These are phyloP conservation scores for Cydonia oblonga DNA, from an alignment of 331 rosid species.

Conservation along the genomic window DNA sequence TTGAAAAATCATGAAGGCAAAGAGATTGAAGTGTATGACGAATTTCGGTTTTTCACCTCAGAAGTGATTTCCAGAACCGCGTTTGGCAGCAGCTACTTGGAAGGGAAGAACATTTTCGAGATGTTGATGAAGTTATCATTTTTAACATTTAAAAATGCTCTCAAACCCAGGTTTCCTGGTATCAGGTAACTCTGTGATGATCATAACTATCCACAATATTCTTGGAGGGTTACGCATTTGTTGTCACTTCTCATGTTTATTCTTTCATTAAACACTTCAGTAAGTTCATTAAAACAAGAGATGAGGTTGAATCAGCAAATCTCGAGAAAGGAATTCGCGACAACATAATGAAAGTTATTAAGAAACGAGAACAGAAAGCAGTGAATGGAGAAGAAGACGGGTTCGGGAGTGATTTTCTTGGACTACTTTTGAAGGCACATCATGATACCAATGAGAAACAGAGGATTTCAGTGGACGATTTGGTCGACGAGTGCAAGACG, in stretches of 20 bases:
- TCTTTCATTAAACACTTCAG: too few species aligned
- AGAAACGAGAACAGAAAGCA: not conserved
- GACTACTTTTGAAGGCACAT: constrained; percentile 1
- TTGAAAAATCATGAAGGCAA: constrained; percentile 2
- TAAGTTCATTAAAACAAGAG: too few species aligned
- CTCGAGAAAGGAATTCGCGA: too few species aligned
- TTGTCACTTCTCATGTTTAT: too few species aligned
- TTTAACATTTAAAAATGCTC: not conserved
- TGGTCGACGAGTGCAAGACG: too few species aligned
- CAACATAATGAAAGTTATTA: not conserved
- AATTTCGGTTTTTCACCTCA: not conserved
- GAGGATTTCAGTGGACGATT: too few species aligned
- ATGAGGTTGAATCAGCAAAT: too few species aligned
- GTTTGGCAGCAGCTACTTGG: too few species aligned
- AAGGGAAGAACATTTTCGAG: not conserved
- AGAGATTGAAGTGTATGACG: constrained; percentile 7
- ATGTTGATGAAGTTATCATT: not conserved
- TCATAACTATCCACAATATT: too few species aligned
- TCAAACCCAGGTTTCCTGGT: not conserved
- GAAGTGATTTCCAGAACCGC: not conserved
- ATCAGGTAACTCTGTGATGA: not conserved
- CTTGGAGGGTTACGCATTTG: too few species aligned
- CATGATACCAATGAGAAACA: too few species aligned
- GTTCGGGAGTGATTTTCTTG: constrained; percentile 21
- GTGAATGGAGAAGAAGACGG: not conserved